A percentile compares a stretch with the other conserved stretches of the same genome.
Evolutionary conservation across 108 stramenopile species (phyloP).

Genomic region (Halocafeteria seosinensis): DNA sequence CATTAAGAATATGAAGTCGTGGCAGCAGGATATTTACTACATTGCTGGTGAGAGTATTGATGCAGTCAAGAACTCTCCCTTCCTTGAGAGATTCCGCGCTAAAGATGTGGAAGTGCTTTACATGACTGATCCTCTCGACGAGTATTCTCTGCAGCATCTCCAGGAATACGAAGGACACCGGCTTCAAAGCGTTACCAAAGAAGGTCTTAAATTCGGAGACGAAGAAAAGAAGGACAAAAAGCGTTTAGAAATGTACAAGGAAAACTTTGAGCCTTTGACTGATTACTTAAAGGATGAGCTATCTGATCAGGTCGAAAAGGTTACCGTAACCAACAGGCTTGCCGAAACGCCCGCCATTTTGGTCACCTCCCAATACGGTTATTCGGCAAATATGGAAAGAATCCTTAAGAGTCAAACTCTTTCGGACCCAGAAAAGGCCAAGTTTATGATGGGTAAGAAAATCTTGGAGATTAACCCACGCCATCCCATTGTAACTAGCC

Average conservation of each 20-base stretch:
- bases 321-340: conserved; percentile 65
- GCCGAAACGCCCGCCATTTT: conserved; percentile 76
- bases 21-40: conserved; percentile 92
- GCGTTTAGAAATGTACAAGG: conserved; percentile 74
- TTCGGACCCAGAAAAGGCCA: conserved; percentile 37
- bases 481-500: conserved; percentile 80
- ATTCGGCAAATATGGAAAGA: conserved; percentile 96
- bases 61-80: conserved; percentile 62
- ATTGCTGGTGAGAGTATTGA: conserved; percentile 68
- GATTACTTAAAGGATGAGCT: conserved; percentile 77
- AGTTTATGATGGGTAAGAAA: conserved; percentile 49
- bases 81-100: conserved; percentile 63
- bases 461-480: conserved; percentile 97
- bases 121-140: conserved; percentile 83
- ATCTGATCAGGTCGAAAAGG: conserved; percentile 61
- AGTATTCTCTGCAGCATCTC: conserved; percentile 62
- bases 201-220: conserved; percentile 87
- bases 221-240: conserved; percentile 77
- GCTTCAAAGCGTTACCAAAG: conserved; percentile 71
- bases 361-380: conserved; percentile 66
- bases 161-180: conserved; percentile 59
- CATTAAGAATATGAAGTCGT: conserved; percentile 80
- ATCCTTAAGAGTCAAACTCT: conserved; percentile 94
- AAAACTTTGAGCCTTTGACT: conserved; percentile 80
- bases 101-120: conserved; percentile 89